Conservation (phyloP, 768 basidiomycete species). For the Calocybe indica region DNA sequence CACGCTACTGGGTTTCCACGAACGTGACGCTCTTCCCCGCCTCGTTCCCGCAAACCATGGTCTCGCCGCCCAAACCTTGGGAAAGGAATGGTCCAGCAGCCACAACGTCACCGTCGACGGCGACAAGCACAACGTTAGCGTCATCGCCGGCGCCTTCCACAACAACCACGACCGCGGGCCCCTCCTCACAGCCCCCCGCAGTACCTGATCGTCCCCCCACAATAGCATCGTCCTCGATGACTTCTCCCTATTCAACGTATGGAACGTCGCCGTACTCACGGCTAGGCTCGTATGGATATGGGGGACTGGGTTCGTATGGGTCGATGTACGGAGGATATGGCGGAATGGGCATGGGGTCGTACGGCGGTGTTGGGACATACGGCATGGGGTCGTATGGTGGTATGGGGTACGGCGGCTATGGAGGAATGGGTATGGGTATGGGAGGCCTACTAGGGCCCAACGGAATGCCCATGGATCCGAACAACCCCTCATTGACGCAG, state of each 20-base stretch:
- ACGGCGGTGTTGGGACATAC: slow-evolving; percentile 30
- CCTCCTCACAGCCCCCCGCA: slow-evolving; percentile 22
- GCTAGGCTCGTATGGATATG: slow-evolving; percentile 28
- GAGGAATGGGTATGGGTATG: slow-evolving; percentile 27
- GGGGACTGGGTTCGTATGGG: slow-evolving; percentile 29
- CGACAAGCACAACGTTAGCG: slow-evolving; percentile 14
- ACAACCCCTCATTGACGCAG: slow-evolving; percentile 71
- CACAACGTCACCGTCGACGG: slow-evolving; percentile 17
- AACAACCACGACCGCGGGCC: slow-evolving; percentile 15
- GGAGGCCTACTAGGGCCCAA: slow-evolving; percentile 38
- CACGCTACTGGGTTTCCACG: no score
- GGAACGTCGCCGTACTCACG: slow-evolving; percentile 39
- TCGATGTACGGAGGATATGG: slow-evolving; percentile 20
- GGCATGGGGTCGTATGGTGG: slow-evolving; percentile 13
- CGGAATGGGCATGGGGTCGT: slow-evolving; percentile 25
- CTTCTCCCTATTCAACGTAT: slow-evolving; percentile 39
- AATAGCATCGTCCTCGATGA: slow-evolving; percentile 32
- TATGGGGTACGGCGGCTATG: slow-evolving; percentile 17
- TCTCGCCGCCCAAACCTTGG: slow-evolving; percentile 89
- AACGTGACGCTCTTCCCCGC: no score
- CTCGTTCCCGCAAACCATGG: slow-evolving; percentile 37
- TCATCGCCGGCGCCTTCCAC: slow-evolving; percentile 21
- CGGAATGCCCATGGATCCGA: slow-evolving; percentile 42
- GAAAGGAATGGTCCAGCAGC: slow-evolving; percentile 51
- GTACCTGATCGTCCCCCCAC: slow-evolving; percentile 63